These are phyloP conservation scores for Arachnopeziza araneosa DNA, from an alignment of 2,329 filamentous ascomycete species.

Conservation along the genomic window DNA sequence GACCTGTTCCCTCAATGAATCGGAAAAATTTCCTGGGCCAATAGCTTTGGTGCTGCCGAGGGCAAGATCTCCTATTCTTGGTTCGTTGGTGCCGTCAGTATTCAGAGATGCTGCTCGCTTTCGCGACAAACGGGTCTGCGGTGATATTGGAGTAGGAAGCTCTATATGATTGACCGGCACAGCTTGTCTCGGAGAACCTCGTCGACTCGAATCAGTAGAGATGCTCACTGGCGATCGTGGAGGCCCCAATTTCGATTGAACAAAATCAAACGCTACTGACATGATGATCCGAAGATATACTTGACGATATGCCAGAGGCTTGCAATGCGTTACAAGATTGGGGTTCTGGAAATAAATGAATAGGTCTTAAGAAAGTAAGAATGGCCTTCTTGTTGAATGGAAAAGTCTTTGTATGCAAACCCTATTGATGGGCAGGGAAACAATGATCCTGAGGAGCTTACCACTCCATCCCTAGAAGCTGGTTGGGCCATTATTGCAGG, in stretches of 20 bases:
- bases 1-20: conserved; percentile 38
- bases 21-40: conserved; percentile 15
- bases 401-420: conserved; percentile 28
- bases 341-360: conserved; percentile 12
- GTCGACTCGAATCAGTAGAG: conserved; percentile 26
- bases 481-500: conserved; percentile 27
- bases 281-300: conserved; percentile 17
- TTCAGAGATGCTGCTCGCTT: conserved; percentile 30
- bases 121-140: conserved; percentile 26
- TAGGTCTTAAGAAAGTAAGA: conserved; percentile 20
- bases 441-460: conserved; percentile 28
- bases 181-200: conserved; percentile 20
- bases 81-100: conserved; percentile 24
- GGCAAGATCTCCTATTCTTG: conserved; percentile 25
- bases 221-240: conserved; percentile 25
- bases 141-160: conserved; percentile 21
- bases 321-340: conserved; percentile 1
- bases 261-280: conserved; percentile 17
- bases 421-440: conserved; percentile 28
- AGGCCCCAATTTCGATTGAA: conserved; percentile 15
- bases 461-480: conserved; percentile 17
- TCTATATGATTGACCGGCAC: conserved; percentile 22
- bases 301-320: conserved; percentile 6
- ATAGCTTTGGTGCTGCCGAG: conserved; percentile 24
- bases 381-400: conserved; percentile 28